Evolutionary conservation across 768 basidiomycete genomes (phyloP).

Genomic region (Sporobolomyces phaffii): DNA sequence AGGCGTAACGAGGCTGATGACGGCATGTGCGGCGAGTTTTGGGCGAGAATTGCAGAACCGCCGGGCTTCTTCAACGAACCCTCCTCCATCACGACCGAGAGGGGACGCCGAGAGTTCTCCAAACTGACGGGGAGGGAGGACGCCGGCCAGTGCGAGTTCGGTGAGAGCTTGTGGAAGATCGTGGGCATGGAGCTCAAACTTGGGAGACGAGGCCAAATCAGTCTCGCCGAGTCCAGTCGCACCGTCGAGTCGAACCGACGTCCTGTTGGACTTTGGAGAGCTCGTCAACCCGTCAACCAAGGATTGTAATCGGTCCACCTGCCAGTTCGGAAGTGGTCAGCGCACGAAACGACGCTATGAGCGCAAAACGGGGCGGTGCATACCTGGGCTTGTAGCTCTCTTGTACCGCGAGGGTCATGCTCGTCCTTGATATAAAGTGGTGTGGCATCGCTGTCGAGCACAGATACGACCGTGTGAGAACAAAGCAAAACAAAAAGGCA

Average conservation of each 20-base stretch:
- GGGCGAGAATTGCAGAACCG: neutral
- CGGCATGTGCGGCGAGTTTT: neutral
- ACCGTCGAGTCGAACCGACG: neutral
- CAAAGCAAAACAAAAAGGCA: neutral
- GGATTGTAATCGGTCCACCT: slow-evolving; percentile 27
- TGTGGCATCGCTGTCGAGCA: slow-evolving; percentile 6
- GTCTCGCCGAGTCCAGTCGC: neutral
- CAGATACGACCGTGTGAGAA: neutral
- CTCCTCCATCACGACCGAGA: neutral
- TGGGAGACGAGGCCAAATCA: neutral
- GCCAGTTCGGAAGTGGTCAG: neutral
- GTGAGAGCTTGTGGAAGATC: slow-evolving; percentile 15
- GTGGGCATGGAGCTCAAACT: slow-evolving; percentile 21
- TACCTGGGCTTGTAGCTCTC: slow-evolving; percentile 23
- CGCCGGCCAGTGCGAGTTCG: slow-evolving; percentile 16
- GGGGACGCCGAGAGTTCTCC: slow-evolving; percentile 16
- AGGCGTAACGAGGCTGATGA: slow-evolving; percentile 9
- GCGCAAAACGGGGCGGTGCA: neutral
- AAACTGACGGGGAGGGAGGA: neutral
- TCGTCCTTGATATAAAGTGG: slow-evolving; percentile 20
- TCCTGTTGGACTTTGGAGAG: neutral
- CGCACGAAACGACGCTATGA: neutral
- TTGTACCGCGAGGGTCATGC: neutral
- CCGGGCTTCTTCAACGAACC: slow-evolving; percentile 24
- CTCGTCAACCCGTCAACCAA: slow-evolving; percentile 12